Percentiles rank a stretch among this genome's conserved stretches.
These are phyloP conservation scores for Lichtheimia corymbifera DNA, from an alignment of 371 early-diverging fungal species.

Conservation along the genomic window DNA sequence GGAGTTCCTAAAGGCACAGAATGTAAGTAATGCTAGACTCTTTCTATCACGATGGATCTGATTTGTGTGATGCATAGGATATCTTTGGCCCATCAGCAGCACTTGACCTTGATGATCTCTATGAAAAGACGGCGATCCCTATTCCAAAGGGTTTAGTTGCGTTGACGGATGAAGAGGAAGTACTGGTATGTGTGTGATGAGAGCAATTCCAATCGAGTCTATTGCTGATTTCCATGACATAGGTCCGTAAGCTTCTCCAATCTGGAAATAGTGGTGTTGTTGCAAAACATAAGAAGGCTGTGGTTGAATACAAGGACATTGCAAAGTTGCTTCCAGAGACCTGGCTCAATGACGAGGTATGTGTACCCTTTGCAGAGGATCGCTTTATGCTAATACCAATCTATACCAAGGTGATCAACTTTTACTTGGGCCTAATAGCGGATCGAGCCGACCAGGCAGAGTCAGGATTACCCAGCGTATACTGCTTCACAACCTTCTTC, in stretches of 20 bases:
- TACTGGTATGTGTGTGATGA: slow-evolving; percentile 18
- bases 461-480: slow-evolving; percentile 57
- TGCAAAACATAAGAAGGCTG: slow-evolving; percentile 63
- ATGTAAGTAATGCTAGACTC: too few species aligned
- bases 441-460: slow-evolving; percentile 53
- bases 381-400: not conserved
- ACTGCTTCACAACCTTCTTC: slow-evolving; percentile 91
- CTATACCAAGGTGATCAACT: slow-evolving; percentile 73
- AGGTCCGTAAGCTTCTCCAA: slow-evolving; percentile 34
- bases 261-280: slow-evolving; percentile 34
- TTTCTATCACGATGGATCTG: too few species aligned
- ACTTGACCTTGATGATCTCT: too few species aligned
- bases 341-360: slow-evolving; percentile 93
- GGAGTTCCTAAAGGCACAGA: too few species aligned
- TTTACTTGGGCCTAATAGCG: slow-evolving; percentile 79
- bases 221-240: not conserved
- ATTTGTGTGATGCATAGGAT: too few species aligned
- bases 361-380: not conserved
- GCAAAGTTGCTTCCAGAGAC: slow-evolving; percentile 67
- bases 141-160: slow-evolving; percentile 6
- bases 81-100: too few species aligned
- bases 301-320: slow-evolving; percentile 64
- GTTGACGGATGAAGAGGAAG: slow-evolving; percentile 37
- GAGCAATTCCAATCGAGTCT: too few species aligned
- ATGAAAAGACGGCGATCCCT: slow-evolving; percentile 2